phyloP scores from a whole-genome alignment of 73 alveolate genomes.

The Halteria grandinella region DNA sequence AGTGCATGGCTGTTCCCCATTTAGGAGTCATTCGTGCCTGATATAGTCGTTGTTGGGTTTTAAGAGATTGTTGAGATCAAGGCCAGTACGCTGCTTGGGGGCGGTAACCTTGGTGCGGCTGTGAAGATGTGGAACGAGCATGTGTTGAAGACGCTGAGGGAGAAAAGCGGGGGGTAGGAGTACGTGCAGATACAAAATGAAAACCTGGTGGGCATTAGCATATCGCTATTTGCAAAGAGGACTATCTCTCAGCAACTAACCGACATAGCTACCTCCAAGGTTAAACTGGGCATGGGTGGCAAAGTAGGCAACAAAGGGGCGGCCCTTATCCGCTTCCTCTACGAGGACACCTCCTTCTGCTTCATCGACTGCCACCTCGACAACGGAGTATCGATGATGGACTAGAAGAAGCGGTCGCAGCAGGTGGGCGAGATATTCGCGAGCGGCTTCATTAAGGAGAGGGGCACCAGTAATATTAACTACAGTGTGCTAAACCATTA shows the following conservation, averaged over 20 bases:
- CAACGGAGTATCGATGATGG: constrained; percentile 57
- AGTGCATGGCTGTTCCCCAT: constrained; percentile 39
- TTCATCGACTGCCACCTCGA: constrained; percentile 82
- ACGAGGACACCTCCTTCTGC: constrained; percentile 73
- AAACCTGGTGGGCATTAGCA: constrained; percentile 43
- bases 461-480: constrained; percentile 50
- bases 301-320: constrained; percentile 94
- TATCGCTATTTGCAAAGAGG: constrained; percentile 31
- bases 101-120: too few species aligned
- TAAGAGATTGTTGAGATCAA: constrained; percentile 76
- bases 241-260: constrained; percentile 21
- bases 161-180: neutral
- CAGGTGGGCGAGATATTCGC: neutral
- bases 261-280: constrained; percentile 41
- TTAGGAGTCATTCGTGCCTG: constrained; percentile 63
- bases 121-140: too few species aligned
- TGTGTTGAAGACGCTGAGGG: neutral
- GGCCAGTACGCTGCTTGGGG: too few species aligned
- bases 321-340: constrained; percentile 67
- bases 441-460: constrained; percentile 63
- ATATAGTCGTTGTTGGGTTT: constrained; percentile 76
- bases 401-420: constrained; percentile 54
- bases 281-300: constrained; percentile 93
- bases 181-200: constrained; percentile 30
- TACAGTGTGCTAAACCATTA: constrained; percentile 59